Evolutionary conservation across 768 basidiomycete species (phyloP).

Genomic region (Auricularia sp.): DNA sequence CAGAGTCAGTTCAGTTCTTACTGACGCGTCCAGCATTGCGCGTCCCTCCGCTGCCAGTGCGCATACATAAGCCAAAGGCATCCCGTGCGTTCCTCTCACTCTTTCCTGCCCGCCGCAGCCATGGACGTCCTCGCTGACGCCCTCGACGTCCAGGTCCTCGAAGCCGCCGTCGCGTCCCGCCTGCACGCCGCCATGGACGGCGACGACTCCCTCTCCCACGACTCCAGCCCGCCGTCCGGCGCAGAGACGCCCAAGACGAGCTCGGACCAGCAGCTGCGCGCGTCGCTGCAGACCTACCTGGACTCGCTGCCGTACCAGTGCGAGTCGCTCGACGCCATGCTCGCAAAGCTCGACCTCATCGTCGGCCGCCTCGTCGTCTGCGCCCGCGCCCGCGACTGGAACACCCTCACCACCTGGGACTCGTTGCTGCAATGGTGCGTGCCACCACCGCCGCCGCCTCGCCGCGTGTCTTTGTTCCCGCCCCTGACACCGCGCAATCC

Average conservation of each 20-base stretch:
- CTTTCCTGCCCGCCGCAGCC: neutral
- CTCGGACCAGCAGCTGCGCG: neutral
- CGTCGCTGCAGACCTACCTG: constrained; percentile 52
- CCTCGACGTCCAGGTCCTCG: neutral
- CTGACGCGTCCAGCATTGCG: constrained; percentile 17
- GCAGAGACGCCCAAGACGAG: neutral
- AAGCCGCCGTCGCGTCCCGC: neutral
- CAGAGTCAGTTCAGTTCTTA: neutral
- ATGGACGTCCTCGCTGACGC: neutral
- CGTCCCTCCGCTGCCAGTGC: constrained; percentile 7
- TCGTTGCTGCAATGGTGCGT: constrained; percentile 66
- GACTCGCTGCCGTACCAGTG: constrained; percentile 62
- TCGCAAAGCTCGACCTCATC: constrained; percentile 54
- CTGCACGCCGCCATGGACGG: constrained; percentile 38
- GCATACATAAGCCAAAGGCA: neutral
- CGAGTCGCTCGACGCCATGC: constrained; percentile 65
- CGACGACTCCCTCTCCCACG: constrained; percentile 14
- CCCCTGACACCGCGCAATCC: neutral
- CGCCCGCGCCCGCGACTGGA: constrained; percentile 69
- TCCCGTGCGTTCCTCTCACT: neutral
- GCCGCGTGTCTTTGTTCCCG: neutral
- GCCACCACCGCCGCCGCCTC: neutral
- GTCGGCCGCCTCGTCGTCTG: constrained; percentile 58
- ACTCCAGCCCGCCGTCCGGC: neutral
- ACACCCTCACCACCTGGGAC: constrained; percentile 65